Evolutionary conservation across 805 yeast species (phyloP).

Genomic region (Candida quercuum): DNA sequence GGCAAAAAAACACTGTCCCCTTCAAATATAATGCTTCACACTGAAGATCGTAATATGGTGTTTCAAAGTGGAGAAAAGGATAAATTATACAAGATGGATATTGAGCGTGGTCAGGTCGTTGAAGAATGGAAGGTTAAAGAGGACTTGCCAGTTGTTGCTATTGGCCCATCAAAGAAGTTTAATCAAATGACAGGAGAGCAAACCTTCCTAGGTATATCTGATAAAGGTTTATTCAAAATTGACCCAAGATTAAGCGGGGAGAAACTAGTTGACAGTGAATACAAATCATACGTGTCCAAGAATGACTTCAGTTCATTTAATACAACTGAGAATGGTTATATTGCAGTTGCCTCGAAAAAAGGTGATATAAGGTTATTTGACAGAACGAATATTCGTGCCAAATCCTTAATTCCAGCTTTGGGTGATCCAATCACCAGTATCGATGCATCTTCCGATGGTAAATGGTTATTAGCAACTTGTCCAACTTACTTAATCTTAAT

Average conservation of each 20-base stretch:
- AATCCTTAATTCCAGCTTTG: constrained; percentile 73
- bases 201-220: constrained; percentile 66
- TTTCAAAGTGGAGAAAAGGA: constrained; percentile 49
- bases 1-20: constrained; percentile 50
- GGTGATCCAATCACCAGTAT: constrained; percentile 70
- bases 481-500: constrained; percentile 62
- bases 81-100: constrained; percentile 66
- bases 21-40: constrained; percentile 66
- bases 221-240: constrained; percentile 61
- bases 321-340: constrained; percentile 66
- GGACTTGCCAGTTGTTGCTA: constrained; percentile 43
- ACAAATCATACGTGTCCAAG: constrained; percentile 50
- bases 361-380: constrained; percentile 79
- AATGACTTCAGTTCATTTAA: constrained; percentile 54
- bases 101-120: constrained; percentile 73
- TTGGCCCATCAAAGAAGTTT: constrained; percentile 69
- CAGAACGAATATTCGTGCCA: constrained; percentile 68
- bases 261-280: constrained; percentile 54
- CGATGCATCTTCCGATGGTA: constrained; percentile 74
- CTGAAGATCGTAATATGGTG: constrained; percentile 64
- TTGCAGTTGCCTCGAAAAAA: constrained; percentile 69
- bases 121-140: constrained; percentile 74
- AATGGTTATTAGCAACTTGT: constrained; percentile 80
- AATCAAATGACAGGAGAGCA: constrained; percentile 70
- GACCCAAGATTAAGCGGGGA: constrained; percentile 69